A percentile compares a stretch with the other conserved stretches of the same genome.
phyloP scores from a whole-genome alignment of 176 grass and related monocot species.

The Metroxylon sagu region DNA sequence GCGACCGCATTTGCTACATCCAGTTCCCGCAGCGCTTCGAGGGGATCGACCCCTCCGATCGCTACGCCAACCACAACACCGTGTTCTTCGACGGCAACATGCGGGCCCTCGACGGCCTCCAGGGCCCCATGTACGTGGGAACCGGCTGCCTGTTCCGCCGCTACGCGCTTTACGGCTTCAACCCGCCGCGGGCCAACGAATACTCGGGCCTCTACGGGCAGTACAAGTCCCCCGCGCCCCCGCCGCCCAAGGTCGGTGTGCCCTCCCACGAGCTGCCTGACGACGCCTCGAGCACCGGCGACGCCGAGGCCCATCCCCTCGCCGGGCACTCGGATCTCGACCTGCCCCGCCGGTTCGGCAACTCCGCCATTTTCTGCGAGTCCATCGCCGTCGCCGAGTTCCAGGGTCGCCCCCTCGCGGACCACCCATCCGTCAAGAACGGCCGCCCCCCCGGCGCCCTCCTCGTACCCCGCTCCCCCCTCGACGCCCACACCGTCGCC shows the following conservation, averaged over 20 bases:
- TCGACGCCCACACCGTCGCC: constrained; percentile 54
- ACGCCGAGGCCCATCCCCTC: constrained; percentile 4
- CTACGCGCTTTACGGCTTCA: constrained; percentile 42
- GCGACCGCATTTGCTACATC: constrained; percentile 75
- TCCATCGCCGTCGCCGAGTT: constrained; percentile 72
- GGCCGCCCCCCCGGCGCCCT: constrained; percentile 62
- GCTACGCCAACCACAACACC: constrained; percentile 59
- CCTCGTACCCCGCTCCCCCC: constrained; percentile 31
- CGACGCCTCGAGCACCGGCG: not conserved
- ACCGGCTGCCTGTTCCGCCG: constrained; percentile 46
- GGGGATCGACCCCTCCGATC: constrained; percentile 54
- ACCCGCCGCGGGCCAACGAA: constrained; percentile 39
- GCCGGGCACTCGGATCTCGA: constrained; percentile 41
- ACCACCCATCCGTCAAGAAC: constrained; percentile 64
- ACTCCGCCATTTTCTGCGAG: constrained; percentile 51
- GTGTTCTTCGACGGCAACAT: constrained; percentile 92
- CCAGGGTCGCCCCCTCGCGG: constrained; percentile 77
- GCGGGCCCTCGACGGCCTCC: constrained; percentile 46
- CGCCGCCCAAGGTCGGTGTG: not conserved
- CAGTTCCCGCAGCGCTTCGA: constrained; percentile 58
- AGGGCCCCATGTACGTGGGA: constrained; percentile 54
- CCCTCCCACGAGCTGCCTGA: constrained; percentile 7
- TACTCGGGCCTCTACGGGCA: constrained; percentile 41
- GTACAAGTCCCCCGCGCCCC: constrained; percentile 23
- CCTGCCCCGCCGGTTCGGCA: constrained; percentile 50